phyloP scores from a whole-genome alignment of 176 grass and related monocot species.

The Microstegium vimineum region DNA sequence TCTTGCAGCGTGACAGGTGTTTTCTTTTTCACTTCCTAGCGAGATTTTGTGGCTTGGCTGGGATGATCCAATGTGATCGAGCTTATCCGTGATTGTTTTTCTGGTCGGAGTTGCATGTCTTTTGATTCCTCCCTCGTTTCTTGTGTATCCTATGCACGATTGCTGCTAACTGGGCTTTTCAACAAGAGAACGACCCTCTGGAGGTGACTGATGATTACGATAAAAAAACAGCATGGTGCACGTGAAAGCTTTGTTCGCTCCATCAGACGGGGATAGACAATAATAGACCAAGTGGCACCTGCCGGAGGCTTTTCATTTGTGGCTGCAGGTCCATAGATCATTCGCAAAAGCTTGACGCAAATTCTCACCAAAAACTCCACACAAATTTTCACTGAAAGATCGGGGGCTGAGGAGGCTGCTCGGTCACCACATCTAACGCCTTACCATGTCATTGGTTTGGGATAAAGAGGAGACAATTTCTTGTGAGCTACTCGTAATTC shows the following conservation, averaged over 20 bases:
- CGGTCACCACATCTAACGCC: too few relatives aligned
- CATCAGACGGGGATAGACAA: background rate
- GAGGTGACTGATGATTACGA: background rate
- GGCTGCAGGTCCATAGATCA: too few relatives aligned
- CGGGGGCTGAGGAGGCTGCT: too few relatives aligned
- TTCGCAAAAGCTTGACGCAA: too few relatives aligned
- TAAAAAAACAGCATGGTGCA: background rate
- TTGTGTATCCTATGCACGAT: background rate
- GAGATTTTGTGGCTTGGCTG: background rate
- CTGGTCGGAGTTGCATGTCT: background rate
- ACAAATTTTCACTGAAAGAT: too few relatives aligned
- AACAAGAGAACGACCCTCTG: background rate
- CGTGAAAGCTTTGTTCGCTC: constrained; percentile 2
- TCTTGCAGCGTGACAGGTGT: background rate
- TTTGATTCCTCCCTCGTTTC: background rate
- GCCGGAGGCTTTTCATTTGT: background rate
- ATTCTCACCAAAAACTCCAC: too few relatives aligned
- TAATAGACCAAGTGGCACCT: background rate
- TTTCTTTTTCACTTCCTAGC: background rate
- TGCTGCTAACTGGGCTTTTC: background rate
- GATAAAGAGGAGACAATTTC: too few relatives aligned
- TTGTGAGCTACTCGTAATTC: too few relatives aligned
- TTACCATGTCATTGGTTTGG: too few relatives aligned
- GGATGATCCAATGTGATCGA: background rate
- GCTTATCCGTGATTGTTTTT: background rate